Percentiles rank a stretch among this genome's conserved stretches.
Evolutionary conservation across 768 basidiomycete species (phyloP).

Genomic region (Amanita pallidorosea): DNA sequence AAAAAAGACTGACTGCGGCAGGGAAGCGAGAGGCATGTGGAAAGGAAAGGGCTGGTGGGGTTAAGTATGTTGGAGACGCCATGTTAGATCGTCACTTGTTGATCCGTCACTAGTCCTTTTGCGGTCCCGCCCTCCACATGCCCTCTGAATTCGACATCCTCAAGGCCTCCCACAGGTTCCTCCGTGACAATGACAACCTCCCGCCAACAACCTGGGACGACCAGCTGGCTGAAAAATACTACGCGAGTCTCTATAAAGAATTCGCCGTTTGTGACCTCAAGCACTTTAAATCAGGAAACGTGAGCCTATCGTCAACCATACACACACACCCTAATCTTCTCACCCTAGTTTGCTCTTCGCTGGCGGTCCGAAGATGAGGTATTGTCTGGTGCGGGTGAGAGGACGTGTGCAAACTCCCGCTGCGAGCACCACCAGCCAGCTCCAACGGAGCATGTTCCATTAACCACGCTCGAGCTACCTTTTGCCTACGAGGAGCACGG

Average conservation of each 20-base stretch:
- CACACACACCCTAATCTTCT: neutral
- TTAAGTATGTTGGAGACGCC: neutral
- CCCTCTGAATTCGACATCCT: constrained; percentile 68
- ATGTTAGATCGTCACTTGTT: neutral
- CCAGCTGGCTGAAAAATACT: constrained; percentile 80
- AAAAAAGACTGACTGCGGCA: neutral
- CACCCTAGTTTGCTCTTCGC: constrained; percentile 67
- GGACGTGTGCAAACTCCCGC: constrained; percentile 82
- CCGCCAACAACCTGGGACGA: constrained; percentile 62
- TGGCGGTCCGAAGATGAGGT: constrained; percentile 95
- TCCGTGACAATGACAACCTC: constrained; percentile 48
- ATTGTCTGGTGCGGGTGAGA: constrained; percentile 73
- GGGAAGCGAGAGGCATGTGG: neutral
- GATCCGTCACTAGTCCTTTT: too few species aligned
- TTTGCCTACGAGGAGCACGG: constrained; percentile 83
- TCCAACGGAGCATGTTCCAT: constrained; percentile 13
- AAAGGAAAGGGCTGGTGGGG: neutral
- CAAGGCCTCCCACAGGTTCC: constrained; percentile 70
- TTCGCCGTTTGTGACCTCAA: constrained; percentile 90
- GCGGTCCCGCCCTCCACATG: constrained; percentile 24
- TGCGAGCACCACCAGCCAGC: constrained; percentile 53
- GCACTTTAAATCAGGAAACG: constrained; percentile 89
- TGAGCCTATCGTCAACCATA: constrained; percentile 23
- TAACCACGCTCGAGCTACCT: constrained; percentile 80
- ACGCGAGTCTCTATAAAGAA: constrained; percentile 80